Evolutionary conservation across 768 basidiomycete genomes (phyloP).

Genomic region (Kwoniella europaea): DNA sequence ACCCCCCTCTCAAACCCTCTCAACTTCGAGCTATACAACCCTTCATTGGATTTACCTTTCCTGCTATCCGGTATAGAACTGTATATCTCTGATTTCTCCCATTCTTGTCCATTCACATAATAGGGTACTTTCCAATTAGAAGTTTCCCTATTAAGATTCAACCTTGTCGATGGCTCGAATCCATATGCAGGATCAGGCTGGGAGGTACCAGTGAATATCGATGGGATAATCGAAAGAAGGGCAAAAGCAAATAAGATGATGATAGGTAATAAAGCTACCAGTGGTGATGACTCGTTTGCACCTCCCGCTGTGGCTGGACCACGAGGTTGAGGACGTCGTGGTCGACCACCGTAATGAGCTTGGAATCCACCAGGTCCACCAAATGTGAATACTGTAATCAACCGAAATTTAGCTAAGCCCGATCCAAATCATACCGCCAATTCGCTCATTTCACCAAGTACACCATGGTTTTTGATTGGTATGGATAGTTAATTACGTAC

Average conservation of each 20-base stretch:
- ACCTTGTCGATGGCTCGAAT: slow-evolving; percentile 67
- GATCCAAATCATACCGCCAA: too few species aligned
- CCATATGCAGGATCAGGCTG: slow-evolving; percentile 80
- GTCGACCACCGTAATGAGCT: slow-evolving; percentile 64
- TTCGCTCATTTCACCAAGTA: too few species aligned
- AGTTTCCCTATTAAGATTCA: slow-evolving; percentile 69
- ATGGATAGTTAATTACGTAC: slow-evolving; percentile 60
- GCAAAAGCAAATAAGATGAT: slow-evolving; percentile 84
- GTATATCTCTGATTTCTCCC: slow-evolving; percentile 75
- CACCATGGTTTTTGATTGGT: too few species aligned
- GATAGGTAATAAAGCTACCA: slow-evolving; percentile 82
- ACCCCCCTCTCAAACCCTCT: slow-evolving; percentile 76
- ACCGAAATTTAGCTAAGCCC: too few species aligned
- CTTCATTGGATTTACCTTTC: slow-evolving; percentile 47
- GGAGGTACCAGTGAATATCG: slow-evolving; percentile 69
- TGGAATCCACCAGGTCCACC: slow-evolving; percentile 79
- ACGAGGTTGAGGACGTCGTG: slow-evolving; percentile 53
- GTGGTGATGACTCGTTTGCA: slow-evolving; percentile 26
- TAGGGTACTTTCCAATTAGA: slow-evolving; percentile 74
- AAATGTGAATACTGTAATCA: slow-evolving; percentile 70
- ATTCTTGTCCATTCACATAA: slow-evolving; percentile 79
- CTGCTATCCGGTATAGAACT: slow-evolving; percentile 58
- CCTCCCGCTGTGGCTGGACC: slow-evolving; percentile 52
- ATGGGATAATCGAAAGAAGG: slow-evolving; percentile 77
- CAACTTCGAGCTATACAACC: slow-evolving; percentile 55